Percentiles rank a stretch among this genome's conserved stretches.
These are phyloP conservation scores for Fabrea salina DNA, from an alignment of 169 alveolate species.

Conservation along the genomic window DNA sequence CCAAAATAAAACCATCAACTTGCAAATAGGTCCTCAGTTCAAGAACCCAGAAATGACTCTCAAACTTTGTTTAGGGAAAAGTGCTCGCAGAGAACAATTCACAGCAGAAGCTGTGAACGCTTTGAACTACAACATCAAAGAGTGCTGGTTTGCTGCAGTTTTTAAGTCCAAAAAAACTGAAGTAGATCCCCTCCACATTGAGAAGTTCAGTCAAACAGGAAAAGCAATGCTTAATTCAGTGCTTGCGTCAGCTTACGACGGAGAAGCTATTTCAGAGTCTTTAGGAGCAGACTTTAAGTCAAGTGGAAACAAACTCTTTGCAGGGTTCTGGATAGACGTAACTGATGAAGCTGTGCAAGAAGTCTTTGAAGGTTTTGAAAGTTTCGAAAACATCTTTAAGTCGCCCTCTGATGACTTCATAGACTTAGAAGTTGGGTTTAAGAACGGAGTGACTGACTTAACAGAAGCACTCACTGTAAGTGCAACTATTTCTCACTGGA, in stretches of 20 bases:
- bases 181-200: not conserved
- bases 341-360: too few relatives aligned
- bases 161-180: not conserved
- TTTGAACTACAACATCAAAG: not conserved
- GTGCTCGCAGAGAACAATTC: constrained; percentile 12
- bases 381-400: not conserved
- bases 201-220: not conserved
- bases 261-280: not conserved
- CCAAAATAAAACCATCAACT: not conserved
- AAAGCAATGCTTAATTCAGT: not conserved
- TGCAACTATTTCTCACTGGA: too few relatives aligned
- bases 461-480: too few relatives aligned
- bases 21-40: not conserved
- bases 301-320: not conserved
- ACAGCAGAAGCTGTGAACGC: not conserved
- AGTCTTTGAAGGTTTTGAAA: too few relatives aligned
- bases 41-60: not conserved
- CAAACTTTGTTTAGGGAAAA: not conserved
- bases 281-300: not conserved
- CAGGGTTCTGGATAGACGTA: not conserved
- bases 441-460: not conserved
- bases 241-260: not conserved
- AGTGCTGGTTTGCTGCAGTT: not conserved
- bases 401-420: constrained; percentile 15
- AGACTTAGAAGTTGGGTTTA: not conserved